A percentile compares a stretch with the other conserved stretches of the same genome.
Conservation (phyloP, 2,329 filamentous ascomycete species). For the Nothophaeocryptopus gaeumannii region DNA sequence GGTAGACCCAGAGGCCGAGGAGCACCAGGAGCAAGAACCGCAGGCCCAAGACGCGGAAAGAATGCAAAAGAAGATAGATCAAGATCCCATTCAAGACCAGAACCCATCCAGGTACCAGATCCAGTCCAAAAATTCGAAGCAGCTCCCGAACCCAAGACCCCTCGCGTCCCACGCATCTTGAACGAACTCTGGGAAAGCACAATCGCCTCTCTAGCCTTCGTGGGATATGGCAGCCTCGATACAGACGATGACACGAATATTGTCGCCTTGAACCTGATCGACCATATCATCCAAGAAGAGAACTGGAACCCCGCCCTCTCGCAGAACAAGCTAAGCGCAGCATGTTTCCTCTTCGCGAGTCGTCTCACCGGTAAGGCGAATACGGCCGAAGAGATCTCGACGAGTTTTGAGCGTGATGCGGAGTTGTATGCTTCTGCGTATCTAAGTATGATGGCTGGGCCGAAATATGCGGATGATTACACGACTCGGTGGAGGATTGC, state of each 20-base stretch:
- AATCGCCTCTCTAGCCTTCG: constrained; percentile 14
- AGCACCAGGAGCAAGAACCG: too few species aligned
- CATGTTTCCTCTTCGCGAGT: constrained; percentile 22
- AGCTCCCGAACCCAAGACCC: not conserved
- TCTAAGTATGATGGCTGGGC: not conserved
- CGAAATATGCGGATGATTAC: not conserved
- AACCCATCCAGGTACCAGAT: not conserved
- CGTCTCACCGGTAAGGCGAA: constrained; percentile 9
- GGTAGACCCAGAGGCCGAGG: too few species aligned
- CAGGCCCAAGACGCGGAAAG: too few species aligned
- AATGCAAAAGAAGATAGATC: too few species aligned
- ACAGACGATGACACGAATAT: constrained; percentile 15
- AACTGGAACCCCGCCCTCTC: constrained; percentile 19
- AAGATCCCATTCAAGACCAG: too few species aligned
- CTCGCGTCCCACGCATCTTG: constrained; percentile 11
- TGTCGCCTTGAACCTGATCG: constrained; percentile 21
- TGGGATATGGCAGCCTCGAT: constrained; percentile 10
- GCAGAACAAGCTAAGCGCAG: constrained; percentile 16
- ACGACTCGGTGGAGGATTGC: not conserved
- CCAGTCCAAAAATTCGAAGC: not conserved
- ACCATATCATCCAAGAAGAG: constrained; percentile 17
- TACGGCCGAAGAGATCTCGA: constrained; percentile 9
- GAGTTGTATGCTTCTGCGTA: constrained; percentile 7
- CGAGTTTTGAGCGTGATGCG: constrained; percentile 9
- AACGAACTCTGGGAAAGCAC: constrained; percentile 13